phyloP scores from a whole-genome alignment of 78 protist genomes.

The Dictyostelium discoideum region DNA sequence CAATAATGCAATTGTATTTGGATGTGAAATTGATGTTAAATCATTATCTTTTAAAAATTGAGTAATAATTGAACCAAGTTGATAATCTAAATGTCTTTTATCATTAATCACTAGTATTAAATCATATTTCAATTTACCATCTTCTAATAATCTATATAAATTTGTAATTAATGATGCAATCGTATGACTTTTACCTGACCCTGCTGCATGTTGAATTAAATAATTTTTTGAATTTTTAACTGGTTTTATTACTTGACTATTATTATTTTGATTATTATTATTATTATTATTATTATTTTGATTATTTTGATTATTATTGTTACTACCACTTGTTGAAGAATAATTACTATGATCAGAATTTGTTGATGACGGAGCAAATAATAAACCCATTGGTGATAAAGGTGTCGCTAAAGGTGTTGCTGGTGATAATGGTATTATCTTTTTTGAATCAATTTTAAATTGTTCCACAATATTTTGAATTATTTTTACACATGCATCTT shows the following conservation, averaged over 20 bases:
- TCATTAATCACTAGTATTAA: constrained; percentile 58
- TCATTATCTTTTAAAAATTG: constrained; percentile 54
- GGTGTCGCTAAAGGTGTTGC: constrained; percentile 5
- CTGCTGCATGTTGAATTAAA: constrained; percentile 83
- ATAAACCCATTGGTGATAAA: not conserved
- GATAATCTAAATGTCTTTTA: constrained; percentile 66
- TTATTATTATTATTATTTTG: no score
- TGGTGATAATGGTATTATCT: constrained; percentile 5
- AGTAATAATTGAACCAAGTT: constrained; percentile 56
- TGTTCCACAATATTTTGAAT: constrained; percentile 14
- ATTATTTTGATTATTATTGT: not conserved
- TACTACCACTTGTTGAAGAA: not conserved
- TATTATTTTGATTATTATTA: not conserved
- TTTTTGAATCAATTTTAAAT: constrained; percentile 30
- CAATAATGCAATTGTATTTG: not conserved
- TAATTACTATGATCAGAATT: constrained; percentile 7
- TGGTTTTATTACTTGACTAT: constrained; percentile 14
- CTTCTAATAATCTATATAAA: constrained; percentile 44
- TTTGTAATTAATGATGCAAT: constrained; percentile 49
- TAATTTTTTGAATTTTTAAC: constrained; percentile 33
- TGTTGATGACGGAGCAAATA: constrained; percentile 4
- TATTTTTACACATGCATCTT: constrained; percentile 11
- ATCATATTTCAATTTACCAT: constrained; percentile 25
- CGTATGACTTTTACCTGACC: constrained; percentile 65
- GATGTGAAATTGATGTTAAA: constrained; percentile 15